These are phyloP conservation scores for Paraurostyla sp. DNA, from an alignment of 73 alveolate genomes.

Conservation along the genomic window DNA sequence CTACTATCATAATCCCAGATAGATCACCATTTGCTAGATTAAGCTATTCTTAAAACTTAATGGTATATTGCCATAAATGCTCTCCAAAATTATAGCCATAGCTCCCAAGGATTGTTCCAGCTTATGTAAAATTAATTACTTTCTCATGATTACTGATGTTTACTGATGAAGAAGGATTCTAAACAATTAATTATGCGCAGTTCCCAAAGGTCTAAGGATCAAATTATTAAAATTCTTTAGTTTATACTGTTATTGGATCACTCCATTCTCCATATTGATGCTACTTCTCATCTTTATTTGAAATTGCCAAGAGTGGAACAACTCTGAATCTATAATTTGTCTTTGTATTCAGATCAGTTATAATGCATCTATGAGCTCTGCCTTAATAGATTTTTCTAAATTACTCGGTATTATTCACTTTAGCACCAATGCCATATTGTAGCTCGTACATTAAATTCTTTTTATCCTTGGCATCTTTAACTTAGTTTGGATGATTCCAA, in stretches of 20 bases:
- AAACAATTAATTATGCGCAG: constrained; percentile 2
- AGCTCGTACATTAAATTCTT: constrained; percentile 46
- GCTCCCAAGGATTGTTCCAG: constrained; percentile 37
- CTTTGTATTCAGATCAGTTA: constrained; percentile 69
- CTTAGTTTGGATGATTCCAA: constrained; percentile 68
- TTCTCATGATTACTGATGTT: not conserved
- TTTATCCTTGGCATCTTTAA: not conserved
- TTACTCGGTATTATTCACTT: constrained; percentile 63
- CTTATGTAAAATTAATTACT: constrained; percentile 11
- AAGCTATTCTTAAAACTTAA: constrained; percentile 33
- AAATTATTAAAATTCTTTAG: constrained; percentile 23
- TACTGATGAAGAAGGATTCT: constrained; percentile 5
- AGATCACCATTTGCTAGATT: constrained; percentile 52
- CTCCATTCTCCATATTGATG: constrained; percentile 46
- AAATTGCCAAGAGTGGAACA: not conserved
- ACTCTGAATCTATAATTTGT: constrained; percentile 65
- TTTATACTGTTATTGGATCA: constrained; percentile 26
- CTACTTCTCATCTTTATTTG: not conserved
- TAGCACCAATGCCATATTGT: constrained; percentile 74
- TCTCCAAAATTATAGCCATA: constrained; percentile 64
- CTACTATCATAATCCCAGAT: constrained; percentile 59
- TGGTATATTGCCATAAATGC: constrained; percentile 42
- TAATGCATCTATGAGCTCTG: constrained; percentile 74
- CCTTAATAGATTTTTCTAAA: constrained; percentile 76
- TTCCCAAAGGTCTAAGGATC: constrained; percentile 52